Base-by-base conservation (phyloP, 2,329 filamentous ascomycete genomes). In the Setomelanomma holmii region DNA sequence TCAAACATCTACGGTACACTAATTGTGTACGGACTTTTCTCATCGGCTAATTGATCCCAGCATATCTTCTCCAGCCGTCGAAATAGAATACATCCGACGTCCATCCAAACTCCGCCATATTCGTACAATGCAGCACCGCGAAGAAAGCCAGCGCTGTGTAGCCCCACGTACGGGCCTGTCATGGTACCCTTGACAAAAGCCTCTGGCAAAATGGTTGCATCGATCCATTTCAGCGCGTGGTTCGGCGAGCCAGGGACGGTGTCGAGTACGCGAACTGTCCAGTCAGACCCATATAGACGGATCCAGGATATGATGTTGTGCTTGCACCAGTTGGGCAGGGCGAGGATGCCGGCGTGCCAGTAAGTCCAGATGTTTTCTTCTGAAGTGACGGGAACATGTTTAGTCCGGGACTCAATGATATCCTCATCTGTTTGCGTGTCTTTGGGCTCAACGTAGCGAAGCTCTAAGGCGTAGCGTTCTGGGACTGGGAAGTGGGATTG, bases 111-210 rank as follows among this genome's bases (percentile, higher is more conserved):
- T 19, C 77, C 77, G 5, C 77, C 77, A 45, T 77, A 72, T 14
- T 60, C 53, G 43, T 69, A 71, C 12, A 80, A 53, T 5, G 72
- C 64, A n/a, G 76, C 73, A 4, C 80, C 69, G 0, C 81, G 76
- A 4, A 83, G 65, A 1, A 83, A 68, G 45, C 84, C 82, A 2
- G 78, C 77, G 1, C 72, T 75, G 53, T 84, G 81, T 1, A 72
- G 73, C 1, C 76, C 79, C 1, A 72, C 67, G 45, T 75, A 74
- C 0, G 75, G 74, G 0, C 80, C 79, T 11, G 74, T 69, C 77
- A 82, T 82, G 0, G 69, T 76, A 24, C 72, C 63, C 10, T 78
- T 69, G 21, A 78, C 73, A 49, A 81, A 78, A 0, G 75, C 62
- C 12, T 76, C 72, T 0, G 68, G 69, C 2, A 69, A 70, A 33